Evolutionary conservation across 78 protist genomes (phyloP), one percentile per base, ranked within the genome.

Genomic region (Ministeria vibrans): DNA sequence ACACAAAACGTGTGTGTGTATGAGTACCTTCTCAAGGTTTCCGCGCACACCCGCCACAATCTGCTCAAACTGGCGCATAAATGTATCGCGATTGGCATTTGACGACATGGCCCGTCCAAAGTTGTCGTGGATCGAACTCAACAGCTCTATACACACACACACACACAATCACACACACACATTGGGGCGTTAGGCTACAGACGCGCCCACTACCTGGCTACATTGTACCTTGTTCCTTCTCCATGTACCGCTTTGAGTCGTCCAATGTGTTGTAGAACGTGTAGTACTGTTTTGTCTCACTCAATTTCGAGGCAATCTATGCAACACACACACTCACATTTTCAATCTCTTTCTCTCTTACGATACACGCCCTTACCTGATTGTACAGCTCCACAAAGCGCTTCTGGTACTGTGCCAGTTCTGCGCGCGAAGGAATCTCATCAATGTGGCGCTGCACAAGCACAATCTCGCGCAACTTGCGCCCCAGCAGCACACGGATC

Each of bases 331-430:
- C 71, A 63, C 51, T 15, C 43, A 36, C 20, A 75, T 39, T 15
- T 1, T 1, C 49, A 59, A 1, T 30, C 13, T 27, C 55, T 11
- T 2, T 5, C 63, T 41, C 43, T 20, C 44, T 9, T 22, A 38
- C 3, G 27, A 1, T 0, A 0, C 20, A 5, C 0, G n/a, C 0
- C 22, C 83, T 0, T 15, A 87, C 69, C 84, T 93, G 94, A 41
- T 18, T 88, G 64, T 93, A 88, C 3, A 96, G 84, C 63, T 96
- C 99, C 18, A 80, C 74, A 72, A 95, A 94, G 32, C 93, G 89
- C 42, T 87, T 63, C 77, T 94, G 95, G 77, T 93, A 96, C 82
- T 95, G 98, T 49, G 75, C 9, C 4, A 96, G 87, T 85, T 96
- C 99, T 0, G 91, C 76, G n/a, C 97, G 84, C 18, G 88, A 78